phyloP scores from a whole-genome alignment of 2,329 filamentous ascomycete species.

The Fusarium longipes region DNA sequence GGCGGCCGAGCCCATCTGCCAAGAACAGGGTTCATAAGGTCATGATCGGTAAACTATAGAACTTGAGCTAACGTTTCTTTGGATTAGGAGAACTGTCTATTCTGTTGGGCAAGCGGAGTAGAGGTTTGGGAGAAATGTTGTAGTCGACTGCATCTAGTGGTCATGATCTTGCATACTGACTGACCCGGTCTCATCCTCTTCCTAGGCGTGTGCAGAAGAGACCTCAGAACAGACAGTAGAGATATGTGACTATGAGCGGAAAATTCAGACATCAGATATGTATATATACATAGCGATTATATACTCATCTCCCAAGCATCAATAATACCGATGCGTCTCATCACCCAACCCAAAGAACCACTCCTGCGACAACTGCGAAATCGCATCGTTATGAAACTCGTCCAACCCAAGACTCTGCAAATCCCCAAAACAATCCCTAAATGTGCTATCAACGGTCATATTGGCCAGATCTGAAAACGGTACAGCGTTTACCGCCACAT shows the following conservation, averaged over 20 bases:
- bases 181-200: no score
- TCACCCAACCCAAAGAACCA: slow-evolving; percentile 40
- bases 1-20: slow-evolving; percentile 30
- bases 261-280: no score
- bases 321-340: slow-evolving; percentile 33
- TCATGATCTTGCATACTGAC: background rate
- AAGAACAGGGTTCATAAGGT: background rate
- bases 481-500: slow-evolving; percentile 9
- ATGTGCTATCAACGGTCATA: slow-evolving; percentile 53
- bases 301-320: background rate
- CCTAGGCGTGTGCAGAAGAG: no score
- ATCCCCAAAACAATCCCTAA: slow-evolving; percentile 53
- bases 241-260: no score
- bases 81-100: background rate
- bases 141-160: no score
- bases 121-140: no score
- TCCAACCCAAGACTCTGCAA: slow-evolving; percentile 39
- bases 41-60: background rate
- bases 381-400: slow-evolving; percentile 43
- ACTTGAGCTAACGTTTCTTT: fast-evolving
- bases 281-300: no score
- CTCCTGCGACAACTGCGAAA: slow-evolving; percentile 42
- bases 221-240: no score
- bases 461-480: slow-evolving; percentile 29
- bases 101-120: background rate